Evolutionary conservation across 2,329 filamentous ascomycete species (phyloP).

Genomic region (Aureobasidium mangrovei): DNA sequence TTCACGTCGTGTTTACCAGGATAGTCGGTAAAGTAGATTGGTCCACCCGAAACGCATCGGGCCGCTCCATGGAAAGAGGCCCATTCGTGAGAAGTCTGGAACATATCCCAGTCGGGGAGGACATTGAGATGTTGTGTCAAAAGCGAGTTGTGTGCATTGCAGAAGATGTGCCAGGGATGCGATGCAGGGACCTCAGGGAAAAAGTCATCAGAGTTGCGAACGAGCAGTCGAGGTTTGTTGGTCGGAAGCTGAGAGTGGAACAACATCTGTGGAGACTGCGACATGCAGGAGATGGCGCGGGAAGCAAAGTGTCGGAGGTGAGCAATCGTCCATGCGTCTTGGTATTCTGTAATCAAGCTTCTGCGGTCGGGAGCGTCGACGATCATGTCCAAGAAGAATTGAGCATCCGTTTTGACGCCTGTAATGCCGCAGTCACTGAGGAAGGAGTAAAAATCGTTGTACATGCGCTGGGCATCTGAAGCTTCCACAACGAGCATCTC

Average conservation of each 20-base stretch:
- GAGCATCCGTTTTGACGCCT: constrained; percentile 85
- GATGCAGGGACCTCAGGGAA: constrained; percentile 73
- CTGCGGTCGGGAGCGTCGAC: constrained; percentile 59
- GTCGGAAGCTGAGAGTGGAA: constrained; percentile 75
- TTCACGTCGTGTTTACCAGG: constrained; percentile 71
- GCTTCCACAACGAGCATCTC: constrained; percentile 65
- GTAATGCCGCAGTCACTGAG: constrained; percentile 66
- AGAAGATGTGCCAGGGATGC: constrained; percentile 92
- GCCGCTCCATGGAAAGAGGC: constrained; percentile 83
- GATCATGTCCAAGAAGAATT: constrained; percentile 79
- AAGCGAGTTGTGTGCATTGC: constrained; percentile 82
- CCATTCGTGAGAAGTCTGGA: constrained; percentile 59
- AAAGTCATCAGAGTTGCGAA: constrained; percentile 87
- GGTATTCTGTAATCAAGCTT: constrained; percentile 63
- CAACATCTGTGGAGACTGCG: constrained; percentile 73
- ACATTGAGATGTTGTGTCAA: constrained; percentile 78
- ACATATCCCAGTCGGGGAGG: constrained; percentile 77
- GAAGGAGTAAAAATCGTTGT: constrained; percentile 86
- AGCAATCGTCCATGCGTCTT: constrained; percentile 77
- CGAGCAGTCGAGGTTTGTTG: constrained; percentile 63
- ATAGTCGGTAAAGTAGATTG: constrained; percentile 87
- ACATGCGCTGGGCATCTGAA: constrained; percentile 67
- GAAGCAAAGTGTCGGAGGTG: constrained; percentile 68
- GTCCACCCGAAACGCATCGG: constrained; percentile 80
- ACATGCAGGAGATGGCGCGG: constrained; percentile 89